phyloP scores from a whole-genome alignment of 1,284 basidiomycete species.

The Sporisorium scitamineum region DNA sequence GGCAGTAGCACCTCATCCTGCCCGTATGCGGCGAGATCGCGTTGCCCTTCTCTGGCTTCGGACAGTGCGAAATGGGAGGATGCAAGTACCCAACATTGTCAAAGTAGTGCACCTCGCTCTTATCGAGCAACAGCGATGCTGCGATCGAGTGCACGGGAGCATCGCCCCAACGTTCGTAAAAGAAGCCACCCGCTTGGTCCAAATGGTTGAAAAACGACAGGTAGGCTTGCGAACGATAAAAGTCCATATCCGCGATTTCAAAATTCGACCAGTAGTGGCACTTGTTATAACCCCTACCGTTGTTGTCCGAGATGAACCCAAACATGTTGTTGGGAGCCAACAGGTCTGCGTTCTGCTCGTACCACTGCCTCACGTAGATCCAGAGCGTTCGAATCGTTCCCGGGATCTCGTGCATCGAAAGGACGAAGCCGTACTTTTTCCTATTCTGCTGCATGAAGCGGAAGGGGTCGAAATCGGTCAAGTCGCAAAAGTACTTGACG shows the following conservation, averaged over 20 bases:
- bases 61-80: conserved; percentile 60
- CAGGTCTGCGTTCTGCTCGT: conserved; percentile 77
- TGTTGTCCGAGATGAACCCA: conserved; percentile 83
- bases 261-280: conserved; percentile 78
- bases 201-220: conserved; percentile 81
- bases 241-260: conserved; percentile 80
- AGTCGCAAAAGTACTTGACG: conserved; percentile 81
- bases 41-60: conserved; percentile 21
- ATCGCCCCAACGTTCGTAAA: conserved; percentile 80
- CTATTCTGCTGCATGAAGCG: conserved; percentile 83
- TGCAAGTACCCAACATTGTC: conserved; percentile 66
- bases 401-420: conserved; percentile 82
- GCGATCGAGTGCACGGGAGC: conserved; percentile 74
- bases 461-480: conserved; percentile 83
- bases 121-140: conserved; percentile 58
- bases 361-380: conserved; percentile 79
- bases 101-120: conserved; percentile 57
- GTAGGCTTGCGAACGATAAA: conserved; percentile 83
- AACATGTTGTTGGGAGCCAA: conserved; percentile 79
- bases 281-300: conserved; percentile 72
- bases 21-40: conserved; percentile 30
- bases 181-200: conserved; percentile 79
- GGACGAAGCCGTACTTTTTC: conserved; percentile 80
- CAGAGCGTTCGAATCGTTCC: conserved; percentile 84
- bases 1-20: conserved; percentile 34